These are phyloP conservation scores for Sugiyamaella castrensis DNA, from an alignment of 1,139 yeast species.

Conservation along the genomic window DNA sequence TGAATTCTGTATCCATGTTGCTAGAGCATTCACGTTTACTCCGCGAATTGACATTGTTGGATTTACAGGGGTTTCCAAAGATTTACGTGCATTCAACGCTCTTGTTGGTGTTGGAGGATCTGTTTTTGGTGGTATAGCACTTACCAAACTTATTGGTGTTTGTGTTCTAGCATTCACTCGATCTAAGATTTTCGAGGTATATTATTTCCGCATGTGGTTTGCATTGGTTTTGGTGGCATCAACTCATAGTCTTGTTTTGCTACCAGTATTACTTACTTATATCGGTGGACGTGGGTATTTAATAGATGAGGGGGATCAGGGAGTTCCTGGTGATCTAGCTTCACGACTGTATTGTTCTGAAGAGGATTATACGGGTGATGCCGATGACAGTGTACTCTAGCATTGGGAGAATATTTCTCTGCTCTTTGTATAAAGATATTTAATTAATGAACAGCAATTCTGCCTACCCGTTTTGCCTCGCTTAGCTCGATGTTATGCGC, in stretches of 20 bases:
- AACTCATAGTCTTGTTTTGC: constrained; percentile 68
- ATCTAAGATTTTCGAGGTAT: constrained; percentile 83
- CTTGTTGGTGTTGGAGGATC: constrained; percentile 79
- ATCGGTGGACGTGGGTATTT: constrained; percentile 59
- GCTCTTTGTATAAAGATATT: too few relatives aligned
- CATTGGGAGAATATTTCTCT: too few relatives aligned
- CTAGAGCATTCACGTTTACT: constrained; percentile 65
- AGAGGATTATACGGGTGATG: constrained; percentile 4
- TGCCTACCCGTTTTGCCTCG: too few relatives aligned
- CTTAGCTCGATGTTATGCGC: too few relatives aligned
- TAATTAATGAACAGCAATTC: too few relatives aligned
- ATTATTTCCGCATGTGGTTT: constrained; percentile 96
- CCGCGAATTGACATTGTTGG: constrained; percentile 25
- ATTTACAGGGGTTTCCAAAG: constrained; percentile 24
- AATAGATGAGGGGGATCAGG: constrained; percentile 35
- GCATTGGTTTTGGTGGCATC: constrained; percentile 73
- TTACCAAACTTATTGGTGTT: constrained; percentile 88
- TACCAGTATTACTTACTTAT: constrained; percentile 69
- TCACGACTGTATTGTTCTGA: constrained; percentile 25
- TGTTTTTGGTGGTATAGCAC: constrained; percentile 82
- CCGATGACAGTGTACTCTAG: background rate
- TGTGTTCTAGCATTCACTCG: constrained; percentile 79
- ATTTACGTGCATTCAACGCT: constrained; percentile 55
- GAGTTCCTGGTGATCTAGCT: constrained; percentile 34
- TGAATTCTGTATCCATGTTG: constrained; percentile 86